Conservation (phyloP, 1,139 yeast species). For the Saccharomyces uvarum region DNA sequence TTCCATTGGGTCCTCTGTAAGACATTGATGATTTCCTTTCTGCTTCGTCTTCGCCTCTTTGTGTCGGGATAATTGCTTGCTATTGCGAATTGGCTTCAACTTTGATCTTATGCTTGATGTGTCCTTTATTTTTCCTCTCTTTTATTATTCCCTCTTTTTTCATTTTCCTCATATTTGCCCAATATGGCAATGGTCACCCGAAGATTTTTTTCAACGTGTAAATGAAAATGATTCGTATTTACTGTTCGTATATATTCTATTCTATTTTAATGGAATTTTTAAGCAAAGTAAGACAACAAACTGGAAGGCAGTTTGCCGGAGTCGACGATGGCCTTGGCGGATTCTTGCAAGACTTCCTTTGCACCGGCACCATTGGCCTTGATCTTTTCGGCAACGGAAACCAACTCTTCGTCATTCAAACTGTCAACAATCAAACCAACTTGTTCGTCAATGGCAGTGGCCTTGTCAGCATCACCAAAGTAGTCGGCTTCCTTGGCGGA, state of each 20-base stretch:
- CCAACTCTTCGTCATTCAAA: constrained; percentile 69
- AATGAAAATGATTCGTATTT: neutral
- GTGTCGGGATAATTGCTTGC: neutral
- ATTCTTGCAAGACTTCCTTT: constrained; percentile 43
- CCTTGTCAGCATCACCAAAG: constrained; percentile 68
- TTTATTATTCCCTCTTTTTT: constrained; percentile 1
- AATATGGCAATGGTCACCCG: neutral
- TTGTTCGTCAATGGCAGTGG: constrained; percentile 69
- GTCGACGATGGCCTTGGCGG: constrained; percentile 38
- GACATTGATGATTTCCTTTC: constrained; percentile 5
- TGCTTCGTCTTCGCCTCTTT: neutral
- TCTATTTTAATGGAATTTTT: neutral
- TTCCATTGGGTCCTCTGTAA: constrained; percentile 7
- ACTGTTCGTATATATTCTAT: neutral
- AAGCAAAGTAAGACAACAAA: constrained; percentile 36
- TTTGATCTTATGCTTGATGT: neutral
- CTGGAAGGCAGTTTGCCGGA: constrained; percentile 40
- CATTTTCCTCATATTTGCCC: neutral
- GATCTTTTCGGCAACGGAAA: constrained; percentile 58
- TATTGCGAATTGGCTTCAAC: neutral
- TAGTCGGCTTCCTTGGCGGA: constrained; percentile 78
- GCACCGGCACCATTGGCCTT: constrained; percentile 40
- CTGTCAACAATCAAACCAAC: constrained; percentile 70
- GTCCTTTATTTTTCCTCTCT: neutral
- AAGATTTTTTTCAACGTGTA: neutral